phyloP scores from a whole-genome alignment of 768 basidiomycete species.

The Hygrophoropsis aurantiaca region DNA sequence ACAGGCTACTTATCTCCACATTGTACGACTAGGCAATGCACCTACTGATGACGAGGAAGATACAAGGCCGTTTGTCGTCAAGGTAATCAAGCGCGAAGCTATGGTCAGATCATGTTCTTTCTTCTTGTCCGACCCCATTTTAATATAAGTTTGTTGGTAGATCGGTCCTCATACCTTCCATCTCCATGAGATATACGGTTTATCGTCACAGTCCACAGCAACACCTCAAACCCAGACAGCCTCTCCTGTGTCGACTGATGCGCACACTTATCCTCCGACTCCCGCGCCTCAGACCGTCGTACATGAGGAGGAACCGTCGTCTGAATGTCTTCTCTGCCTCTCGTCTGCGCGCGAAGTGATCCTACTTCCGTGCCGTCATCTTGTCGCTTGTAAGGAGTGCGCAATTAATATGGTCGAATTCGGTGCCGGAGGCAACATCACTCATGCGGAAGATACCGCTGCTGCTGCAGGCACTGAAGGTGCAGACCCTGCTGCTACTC shows the following conservation, averaged over 20 bases:
- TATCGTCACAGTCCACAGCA: slow-evolving; percentile 58
- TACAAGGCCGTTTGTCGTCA: slow-evolving; percentile 83
- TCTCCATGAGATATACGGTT: slow-evolving; percentile 91
- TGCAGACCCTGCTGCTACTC: slow-evolving; percentile 23
- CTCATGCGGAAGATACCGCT: slow-evolving; percentile 48
- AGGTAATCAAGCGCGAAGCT: slow-evolving; percentile 90
- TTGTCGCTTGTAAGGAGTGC: slow-evolving; percentile 94
- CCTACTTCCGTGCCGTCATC: slow-evolving; percentile 87
- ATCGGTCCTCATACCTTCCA: slow-evolving; percentile 95
- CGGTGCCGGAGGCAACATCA: slow-evolving; percentile 86
- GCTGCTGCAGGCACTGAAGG: slow-evolving; percentile 23
- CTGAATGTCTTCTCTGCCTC: slow-evolving; percentile 90
- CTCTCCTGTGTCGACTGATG: slow-evolving; percentile 34
- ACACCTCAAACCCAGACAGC: slow-evolving; percentile 35
- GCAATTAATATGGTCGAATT: slow-evolving; percentile 98
- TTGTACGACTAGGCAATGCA: slow-evolving; percentile 65
- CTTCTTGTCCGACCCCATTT: slow-evolving; percentile 3
- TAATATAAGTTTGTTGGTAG: slow-evolving; percentile 33
- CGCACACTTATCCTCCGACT: slow-evolving; percentile 49
- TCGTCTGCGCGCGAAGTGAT: slow-evolving; percentile 89
- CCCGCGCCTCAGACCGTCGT: slow-evolving; percentile 24
- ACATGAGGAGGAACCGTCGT: slow-evolving; percentile 68
- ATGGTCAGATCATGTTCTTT: slow-evolving; percentile 44
- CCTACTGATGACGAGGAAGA: slow-evolving; percentile 50
- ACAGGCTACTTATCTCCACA: slow-evolving; percentile 85